phyloP scores from a whole-genome alignment of 768 basidiomycete genomes.

The Leccinum longicurvipes region DNA sequence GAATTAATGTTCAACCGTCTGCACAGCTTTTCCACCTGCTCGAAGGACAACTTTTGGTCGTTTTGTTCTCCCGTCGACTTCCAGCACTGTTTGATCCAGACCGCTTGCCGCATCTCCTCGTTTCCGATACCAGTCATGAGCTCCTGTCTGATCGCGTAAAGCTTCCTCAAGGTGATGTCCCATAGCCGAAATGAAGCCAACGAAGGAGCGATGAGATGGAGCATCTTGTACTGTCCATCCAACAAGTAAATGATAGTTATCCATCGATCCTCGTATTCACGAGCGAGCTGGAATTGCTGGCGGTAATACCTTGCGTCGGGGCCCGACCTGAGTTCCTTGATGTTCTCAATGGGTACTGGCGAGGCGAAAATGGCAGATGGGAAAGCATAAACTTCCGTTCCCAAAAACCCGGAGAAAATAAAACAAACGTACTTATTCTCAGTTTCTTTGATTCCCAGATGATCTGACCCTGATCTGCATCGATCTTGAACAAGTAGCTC shows the following conservation, averaged over 20 bases:
- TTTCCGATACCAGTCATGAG: conserved; percentile 68
- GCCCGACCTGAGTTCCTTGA: conserved; percentile 82
- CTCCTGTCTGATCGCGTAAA: conserved; percentile 63
- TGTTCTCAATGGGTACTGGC: conserved; percentile 78
- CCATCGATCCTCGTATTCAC: conserved; percentile 68
- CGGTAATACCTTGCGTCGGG: conserved; percentile 69
- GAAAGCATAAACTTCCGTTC: too few species aligned
- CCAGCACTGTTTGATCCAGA: conserved; percentile 86
- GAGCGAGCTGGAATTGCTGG: conserved; percentile 61
- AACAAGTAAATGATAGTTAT: conserved; percentile 82
- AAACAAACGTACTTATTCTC: conserved; percentile 51
- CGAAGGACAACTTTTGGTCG: conserved; percentile 63
- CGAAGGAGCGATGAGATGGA: conserved; percentile 78
- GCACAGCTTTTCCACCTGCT: conserved; percentile 71
- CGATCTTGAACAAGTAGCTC: conserved; percentile 64
- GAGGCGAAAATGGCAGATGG: background rate
- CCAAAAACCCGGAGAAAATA: background rate
- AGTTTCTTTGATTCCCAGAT: conserved; percentile 72
- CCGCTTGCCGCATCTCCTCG: conserved; percentile 56
- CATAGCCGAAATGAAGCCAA: conserved; percentile 59
- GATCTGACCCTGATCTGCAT: conserved; percentile 78
- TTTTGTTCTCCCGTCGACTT: conserved; percentile 61
- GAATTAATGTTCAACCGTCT: conserved; percentile 65
- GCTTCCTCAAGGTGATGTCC: conserved; percentile 59
- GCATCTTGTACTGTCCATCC: conserved; percentile 75